Evolutionary conservation across 2,329 filamentous ascomycete species (phyloP).

Genomic region (Amauroascus verrucosus): DNA sequence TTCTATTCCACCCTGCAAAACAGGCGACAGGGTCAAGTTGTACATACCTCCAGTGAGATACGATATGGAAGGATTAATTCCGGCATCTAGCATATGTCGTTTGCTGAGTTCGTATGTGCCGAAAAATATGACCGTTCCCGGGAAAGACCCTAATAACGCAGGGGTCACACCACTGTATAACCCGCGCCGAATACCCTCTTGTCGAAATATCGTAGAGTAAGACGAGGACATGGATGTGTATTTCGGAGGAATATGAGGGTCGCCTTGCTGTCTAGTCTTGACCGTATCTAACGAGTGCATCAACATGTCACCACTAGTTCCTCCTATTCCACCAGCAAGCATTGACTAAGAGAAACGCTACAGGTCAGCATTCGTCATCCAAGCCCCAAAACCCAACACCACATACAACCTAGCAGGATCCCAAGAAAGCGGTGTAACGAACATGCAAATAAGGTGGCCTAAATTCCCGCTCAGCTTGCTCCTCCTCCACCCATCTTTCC

Average conservation of each 20-base stretch:
- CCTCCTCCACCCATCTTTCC: conserved; percentile 17
- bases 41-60: conserved; percentile 71
- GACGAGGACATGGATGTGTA: conserved; percentile 85
- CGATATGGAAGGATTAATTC: conserved; percentile 68
- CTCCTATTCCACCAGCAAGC: conserved; percentile 87
- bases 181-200: conserved; percentile 77
- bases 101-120: conserved; percentile 96
- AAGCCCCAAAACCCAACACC: neutral
- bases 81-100: conserved; percentile 71
- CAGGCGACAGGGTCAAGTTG: neutral
- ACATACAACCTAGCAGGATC: neutral
- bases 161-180: conserved; percentile 91
- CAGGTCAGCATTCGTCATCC: conserved; percentile 8
- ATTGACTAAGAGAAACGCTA: conserved; percentile 54
- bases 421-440: conserved; percentile 1
- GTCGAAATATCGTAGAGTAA: conserved; percentile 83
- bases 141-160: conserved; percentile 83
- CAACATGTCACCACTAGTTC: conserved; percentile 86
- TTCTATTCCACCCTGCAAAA: neutral
- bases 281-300: conserved; percentile 99
- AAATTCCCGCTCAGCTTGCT: conserved; percentile 17
- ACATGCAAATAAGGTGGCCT: conserved; percentile 18
- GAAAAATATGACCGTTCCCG: conserved; percentile 90
- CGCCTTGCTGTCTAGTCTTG: conserved; percentile 94
- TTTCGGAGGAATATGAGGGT: conserved; percentile 82